Base-by-base conservation (phyloP, 257 asterid genomes). In the Solanum pimpinellifolium region DNA sequence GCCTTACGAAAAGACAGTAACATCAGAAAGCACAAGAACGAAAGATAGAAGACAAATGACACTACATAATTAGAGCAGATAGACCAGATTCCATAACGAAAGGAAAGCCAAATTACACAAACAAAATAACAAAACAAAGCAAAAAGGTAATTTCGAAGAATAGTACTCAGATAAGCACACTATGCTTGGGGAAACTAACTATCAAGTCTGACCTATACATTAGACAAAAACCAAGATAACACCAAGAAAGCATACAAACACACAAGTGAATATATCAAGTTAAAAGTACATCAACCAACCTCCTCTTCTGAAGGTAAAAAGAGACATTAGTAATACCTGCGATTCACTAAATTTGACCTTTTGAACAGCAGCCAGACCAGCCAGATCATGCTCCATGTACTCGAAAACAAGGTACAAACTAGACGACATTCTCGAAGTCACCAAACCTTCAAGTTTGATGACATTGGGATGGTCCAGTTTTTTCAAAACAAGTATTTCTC, bases 361-460 rank as follows among this genome's bases (percentile, higher is more conserved):
- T 84, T 91, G 98, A 73, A 90, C 83, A 31, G 98, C 95, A 84
- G 98, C 92, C 72, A 96, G 98, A 85, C 99, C 98, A 44, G 98
- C 92, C 83, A 96, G 98, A 93, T 96, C 99, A 90, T 96, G 98
- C 86, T 96, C 99, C 99, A 96, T 96, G 88, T 94, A 96, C 91
- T 95, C 98, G 29, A 96, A 92, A n/a, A 95, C 93, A 49, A 96
- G 95, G 92, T 96, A 96, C 83, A 96, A 94, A 90, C 98, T 95
- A 86, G 93, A 91, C 11, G 96, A 95, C 97, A 95, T 92, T 91
- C 98, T 93, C 9, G 99, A 96, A 83, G 95, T 94, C 29, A 93
- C 99, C 77, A 96, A 89, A 41, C 99, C 99, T 91, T 96, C 93
- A 83, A 96, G 98, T 91, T 94, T 96, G 47, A 96, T 94, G 68